Evolutionary conservation across 352 stramenopile species (phyloP), one percentile per base, ranked within the genome.

Genomic region (Globisporangium orthogonon): DNA sequence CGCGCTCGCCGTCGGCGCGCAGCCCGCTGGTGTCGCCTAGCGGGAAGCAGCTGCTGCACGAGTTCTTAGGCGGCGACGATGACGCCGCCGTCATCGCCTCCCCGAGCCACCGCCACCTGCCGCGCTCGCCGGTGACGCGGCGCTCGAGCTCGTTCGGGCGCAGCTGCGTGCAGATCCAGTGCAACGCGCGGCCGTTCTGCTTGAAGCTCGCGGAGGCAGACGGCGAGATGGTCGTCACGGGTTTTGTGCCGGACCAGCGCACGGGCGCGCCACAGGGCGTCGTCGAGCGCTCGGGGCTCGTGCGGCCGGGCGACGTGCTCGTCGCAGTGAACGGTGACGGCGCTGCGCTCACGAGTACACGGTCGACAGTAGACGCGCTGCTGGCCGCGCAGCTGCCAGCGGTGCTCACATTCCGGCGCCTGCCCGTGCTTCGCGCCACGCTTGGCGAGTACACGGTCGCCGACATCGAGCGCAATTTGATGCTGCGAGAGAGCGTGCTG

Each of bases 1-100:
- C 18, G 17, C 44, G 4, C 17, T 49, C 44, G 5, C 44, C 44
- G 9, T 31, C 44, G 6, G n/a, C 73, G 15, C 30, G 57, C 30
- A 84, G 71, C 41, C 63, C 85, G 52, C 62, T 89, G 40, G 65
- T 87, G 31, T 87, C 79, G 43, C 79, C 79, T 7, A 71, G 70
- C 9, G 76, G 74, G 11, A 68, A 61, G 55, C 62, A 71, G 23
- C 57, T 80, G 39, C 73, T 89, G 31, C 63, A 70, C 10, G 76
- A 83, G 11, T 86, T 80, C 56, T 63, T 86, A 39, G 10, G 28
- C 48, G 3, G 45, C 60, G n/a, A 55, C 28, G 50, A 41, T 23
- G 23, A 55, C 45, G 28, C 11, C 15, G 29, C 17, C 3, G 23
- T 2, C 48, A 48, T 0, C 28, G 33, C 33, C 33, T 5, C 9